Conservation (phyloP, 2,329 filamentous ascomycete species). For the Cladobotryum mycophilum region DNA sequence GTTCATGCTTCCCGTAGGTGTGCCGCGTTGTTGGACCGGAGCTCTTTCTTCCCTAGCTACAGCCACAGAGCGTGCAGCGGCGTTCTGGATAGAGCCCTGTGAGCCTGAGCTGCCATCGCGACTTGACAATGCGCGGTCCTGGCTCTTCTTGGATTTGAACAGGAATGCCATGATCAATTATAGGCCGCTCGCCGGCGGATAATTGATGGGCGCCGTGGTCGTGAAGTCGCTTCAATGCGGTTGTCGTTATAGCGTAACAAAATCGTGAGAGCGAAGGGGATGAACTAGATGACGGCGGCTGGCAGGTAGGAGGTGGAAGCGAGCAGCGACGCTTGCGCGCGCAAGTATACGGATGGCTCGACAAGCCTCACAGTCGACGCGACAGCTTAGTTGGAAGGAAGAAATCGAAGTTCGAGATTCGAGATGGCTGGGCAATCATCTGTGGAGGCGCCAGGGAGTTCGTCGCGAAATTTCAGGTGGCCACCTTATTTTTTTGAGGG, state of each 20-base stretch:
- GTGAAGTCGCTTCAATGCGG: background rate
- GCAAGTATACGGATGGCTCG: constrained; percentile 12
- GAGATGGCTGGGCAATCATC: constrained; percentile 41
- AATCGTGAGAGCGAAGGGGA: background rate
- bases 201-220: constrained; percentile 16
- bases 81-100: constrained; percentile 44
- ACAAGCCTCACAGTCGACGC: constrained; percentile 20
- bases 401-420: constrained; percentile 30
- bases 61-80: constrained; percentile 35
- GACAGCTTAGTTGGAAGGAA: constrained; percentile 22
- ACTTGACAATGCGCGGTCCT: constrained; percentile 53
- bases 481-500: constrained; percentile 28
- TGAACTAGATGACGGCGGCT: constrained; percentile 3
- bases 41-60: constrained; percentile 48
- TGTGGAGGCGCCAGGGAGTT: constrained; percentile 25
- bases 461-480: constrained; percentile 28
- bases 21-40: constrained; percentile 49
- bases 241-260: background rate
- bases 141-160: constrained; percentile 75
- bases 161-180: constrained; percentile 66
- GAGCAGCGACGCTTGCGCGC: constrained; percentile 10
- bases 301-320: constrained; percentile 1
- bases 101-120: constrained; percentile 47
- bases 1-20: constrained; percentile 71
- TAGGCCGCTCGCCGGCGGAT: constrained; percentile 32